Percentiles rank a stretch among this genome's conserved stretches.
These are phyloP conservation scores for Diaporthe citri DNA, from an alignment of 2,329 filamentous ascomycete genomes.

Conservation along the genomic window DNA sequence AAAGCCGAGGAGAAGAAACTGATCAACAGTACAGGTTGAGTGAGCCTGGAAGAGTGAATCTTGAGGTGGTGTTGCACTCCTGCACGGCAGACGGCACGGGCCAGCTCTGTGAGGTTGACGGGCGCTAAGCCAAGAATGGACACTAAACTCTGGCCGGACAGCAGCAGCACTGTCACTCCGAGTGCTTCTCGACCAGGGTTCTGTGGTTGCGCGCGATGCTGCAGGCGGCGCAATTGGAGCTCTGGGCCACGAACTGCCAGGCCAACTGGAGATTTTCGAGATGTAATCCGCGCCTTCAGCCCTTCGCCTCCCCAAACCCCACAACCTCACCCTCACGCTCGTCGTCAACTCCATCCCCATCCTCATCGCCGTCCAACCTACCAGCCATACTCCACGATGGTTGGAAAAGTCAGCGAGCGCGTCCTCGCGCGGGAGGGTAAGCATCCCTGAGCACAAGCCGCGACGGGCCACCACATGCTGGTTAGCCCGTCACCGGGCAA, in stretches of 20 bases:
- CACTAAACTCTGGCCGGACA: conserved; percentile 44
- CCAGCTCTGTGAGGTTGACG: not conserved
- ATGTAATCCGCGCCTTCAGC: conserved; percentile 21
- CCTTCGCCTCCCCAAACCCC: not conserved
- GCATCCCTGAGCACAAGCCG: conserved; percentile 42
- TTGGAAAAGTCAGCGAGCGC: conserved; percentile 75
- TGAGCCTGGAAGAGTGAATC: not conserved
- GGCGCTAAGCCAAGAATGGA: conserved; percentile 17
- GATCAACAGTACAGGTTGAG: not conserved
- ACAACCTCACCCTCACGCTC: conserved; percentile 17
- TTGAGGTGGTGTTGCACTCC: not conserved
- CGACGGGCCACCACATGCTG: conserved; percentile 13
- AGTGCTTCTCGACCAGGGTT: conserved; percentile 24
- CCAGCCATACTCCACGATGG: conserved; percentile 57
- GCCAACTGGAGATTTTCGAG: conserved; percentile 36
- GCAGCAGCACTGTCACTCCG: conserved; percentile 36
- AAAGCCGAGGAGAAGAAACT: not conserved
- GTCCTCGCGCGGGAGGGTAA: conserved; percentile 73
- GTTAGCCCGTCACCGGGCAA: not conserved
- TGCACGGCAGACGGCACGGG: conserved; percentile 9
- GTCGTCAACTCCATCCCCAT: conserved; percentile 22
- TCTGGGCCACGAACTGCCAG: conserved; percentile 21
- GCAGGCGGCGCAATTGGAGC: conserved; percentile 36
- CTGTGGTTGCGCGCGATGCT: conserved; percentile 33
- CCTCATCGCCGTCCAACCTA: conserved; percentile 44